Conservation (phyloP, 306 rosid species). For the Dicorynia guianensis region DNA sequence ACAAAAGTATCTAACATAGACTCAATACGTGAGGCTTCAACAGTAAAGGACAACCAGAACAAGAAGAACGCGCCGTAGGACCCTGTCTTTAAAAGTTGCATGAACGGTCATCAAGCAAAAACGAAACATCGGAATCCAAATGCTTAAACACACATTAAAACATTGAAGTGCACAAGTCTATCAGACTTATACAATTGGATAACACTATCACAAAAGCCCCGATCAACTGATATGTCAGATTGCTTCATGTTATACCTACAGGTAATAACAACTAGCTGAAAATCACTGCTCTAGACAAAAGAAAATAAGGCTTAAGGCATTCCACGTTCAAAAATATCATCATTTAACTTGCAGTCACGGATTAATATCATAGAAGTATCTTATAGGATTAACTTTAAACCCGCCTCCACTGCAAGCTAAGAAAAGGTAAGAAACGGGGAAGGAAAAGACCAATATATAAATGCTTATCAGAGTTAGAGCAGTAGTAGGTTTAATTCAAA, state of each 20-base stretch:
- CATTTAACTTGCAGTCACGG: conserved; percentile 5
- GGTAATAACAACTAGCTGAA: conserved; percentile 11
- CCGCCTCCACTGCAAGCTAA: not conserved
- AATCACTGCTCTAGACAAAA: not conserved
- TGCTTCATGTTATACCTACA: not conserved
- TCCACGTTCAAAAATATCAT: conserved; percentile 7
- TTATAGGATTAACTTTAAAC: conserved; percentile 17
- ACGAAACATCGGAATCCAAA: conserved; percentile 7
- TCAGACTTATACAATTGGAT: not conserved
- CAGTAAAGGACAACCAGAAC: too few relatives aligned
- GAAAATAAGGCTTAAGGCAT: not conserved
- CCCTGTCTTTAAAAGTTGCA: too few relatives aligned
- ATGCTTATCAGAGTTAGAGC: not conserved
- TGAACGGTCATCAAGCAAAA: not conserved
- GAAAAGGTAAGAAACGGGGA: not conserved
- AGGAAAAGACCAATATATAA: too few relatives aligned
- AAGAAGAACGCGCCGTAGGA: too few relatives aligned
- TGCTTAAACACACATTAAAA: conserved; percentile 1
- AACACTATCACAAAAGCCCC: not conserved
- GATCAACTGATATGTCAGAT: not conserved
- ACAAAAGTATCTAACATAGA: too few relatives aligned
- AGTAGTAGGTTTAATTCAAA: not conserved
- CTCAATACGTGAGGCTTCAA: not conserved
- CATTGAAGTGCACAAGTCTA: not conserved
- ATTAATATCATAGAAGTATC: not conserved